Base-by-base conservation (phyloP, 208 protist species). In the Acanthamoeba healyi region DNA sequence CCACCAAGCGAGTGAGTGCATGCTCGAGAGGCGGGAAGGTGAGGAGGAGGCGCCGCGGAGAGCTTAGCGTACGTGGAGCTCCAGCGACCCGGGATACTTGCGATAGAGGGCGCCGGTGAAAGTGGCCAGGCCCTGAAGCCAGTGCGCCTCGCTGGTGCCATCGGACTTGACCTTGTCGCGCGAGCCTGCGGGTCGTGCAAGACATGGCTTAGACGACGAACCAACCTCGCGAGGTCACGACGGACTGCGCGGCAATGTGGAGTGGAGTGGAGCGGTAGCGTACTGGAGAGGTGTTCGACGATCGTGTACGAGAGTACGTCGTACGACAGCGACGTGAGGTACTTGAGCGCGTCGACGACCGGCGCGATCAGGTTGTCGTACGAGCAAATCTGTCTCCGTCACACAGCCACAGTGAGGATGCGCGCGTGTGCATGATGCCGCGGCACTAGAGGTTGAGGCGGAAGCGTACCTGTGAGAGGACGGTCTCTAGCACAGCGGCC, bases 331-430 rank as follows among this genome's bases (percentile, higher is more conserved):
- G 70, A 19, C 4, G 94, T 92, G 22, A 96, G 56, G 74, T 96
- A 97, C 54, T 94, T 94, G 14, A 97, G 56, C 26, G 94, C 79
- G 2, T 97, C 96, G 12, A 97, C 96, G 1, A 96, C 65, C 3
- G 96, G 94, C 24, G 51, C 56, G 56, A 95, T 92, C 0, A 97
- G 63, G 58, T 95, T 97, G 42, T 97, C 96, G 72, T 96, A 97
- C 40, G 82, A 44, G 40, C 94, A 77, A 14, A 94, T 92, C 77
- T 86, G 44, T 17, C 34, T 4, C 34, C 2, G 24, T 9, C 4
- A 1, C 49, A 56, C 49, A 1, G 49, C 3, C 15, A 2, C 15
- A 5, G 1, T 7, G 2, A 22, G 14, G 49, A 49, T 49, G 44
- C 12, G 44, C 44, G 12, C 12, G 44, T 12, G 44, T 49, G 44